A percentile compares a stretch with the other conserved stretches of the same genome.
These are phyloP conservation scores for Yamadazyma nakazawae DNA, from an alignment of 805 yeast genomes.

Conservation along the genomic window DNA sequence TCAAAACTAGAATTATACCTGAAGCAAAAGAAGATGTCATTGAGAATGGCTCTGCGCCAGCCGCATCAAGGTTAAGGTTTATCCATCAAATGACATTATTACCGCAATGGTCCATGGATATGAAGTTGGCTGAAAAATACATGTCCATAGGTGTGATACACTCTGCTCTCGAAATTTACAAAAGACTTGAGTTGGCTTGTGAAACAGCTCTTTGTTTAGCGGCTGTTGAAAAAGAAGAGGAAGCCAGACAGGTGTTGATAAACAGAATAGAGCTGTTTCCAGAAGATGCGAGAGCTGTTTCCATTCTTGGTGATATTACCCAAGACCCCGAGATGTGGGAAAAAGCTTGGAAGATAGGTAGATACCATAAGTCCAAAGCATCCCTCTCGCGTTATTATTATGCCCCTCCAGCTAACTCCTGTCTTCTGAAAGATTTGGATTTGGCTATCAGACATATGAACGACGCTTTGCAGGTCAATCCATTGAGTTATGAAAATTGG, in stretches of 20 bases:
- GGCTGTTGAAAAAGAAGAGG: slow-evolving; percentile 67
- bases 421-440: slow-evolving; percentile 47
- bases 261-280: slow-evolving; percentile 56
- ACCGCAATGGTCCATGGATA: slow-evolving; percentile 85
- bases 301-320: slow-evolving; percentile 81
- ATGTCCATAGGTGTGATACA: slow-evolving; percentile 80
- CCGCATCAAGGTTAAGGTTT: slow-evolving; percentile 57
- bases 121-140: slow-evolving; percentile 77
- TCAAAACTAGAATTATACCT: slow-evolving; percentile 54
- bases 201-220: slow-evolving; percentile 92
- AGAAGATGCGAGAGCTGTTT: slow-evolving; percentile 76
- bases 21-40: slow-evolving; percentile 30
- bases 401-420: slow-evolving; percentile 56
- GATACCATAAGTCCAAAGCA: slow-evolving; percentile 80
- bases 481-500: slow-evolving; percentile 80
- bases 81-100: slow-evolving; percentile 72
- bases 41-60: slow-evolving; percentile 28
- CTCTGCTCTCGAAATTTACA: slow-evolving; percentile 87
- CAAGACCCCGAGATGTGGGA: slow-evolving; percentile 76
- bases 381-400: slow-evolving; percentile 74
- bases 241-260: slow-evolving; percentile 60
- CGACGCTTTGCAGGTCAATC: slow-evolving; percentile 71
- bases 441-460: slow-evolving; percentile 63
- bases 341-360: slow-evolving; percentile 83
- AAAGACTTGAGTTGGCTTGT: slow-evolving; percentile 66